phyloP scores from a whole-genome alignment of 179 eudicot species.

The Spergularia azorica region DNA sequence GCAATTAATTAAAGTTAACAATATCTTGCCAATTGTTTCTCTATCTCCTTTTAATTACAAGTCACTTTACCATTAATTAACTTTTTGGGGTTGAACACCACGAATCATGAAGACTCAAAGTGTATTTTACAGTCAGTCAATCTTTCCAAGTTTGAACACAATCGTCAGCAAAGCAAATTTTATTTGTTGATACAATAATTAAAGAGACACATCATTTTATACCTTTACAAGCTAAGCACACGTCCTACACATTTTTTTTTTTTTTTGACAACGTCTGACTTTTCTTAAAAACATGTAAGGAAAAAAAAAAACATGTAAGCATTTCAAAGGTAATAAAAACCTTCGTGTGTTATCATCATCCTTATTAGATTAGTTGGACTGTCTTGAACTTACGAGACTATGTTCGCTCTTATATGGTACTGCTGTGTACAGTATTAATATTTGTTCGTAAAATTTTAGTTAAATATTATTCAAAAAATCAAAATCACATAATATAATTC shows the following conservation, averaged over 20 bases:
- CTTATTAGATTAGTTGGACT: too few relatives aligned
- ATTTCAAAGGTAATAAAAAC: too few relatives aligned
- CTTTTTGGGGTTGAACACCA: not conserved
- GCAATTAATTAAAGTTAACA: not conserved
- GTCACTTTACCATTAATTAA: not conserved
- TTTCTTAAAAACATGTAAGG: not conserved
- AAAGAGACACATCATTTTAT: not conserved
- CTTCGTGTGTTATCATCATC: too few relatives aligned
- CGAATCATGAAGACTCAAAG: slow-evolving; percentile 6
- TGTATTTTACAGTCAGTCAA: not conserved
- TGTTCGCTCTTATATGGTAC: too few relatives aligned
- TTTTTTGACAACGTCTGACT: not conserved
- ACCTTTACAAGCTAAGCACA: not conserved
- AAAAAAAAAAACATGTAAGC: too few relatives aligned
- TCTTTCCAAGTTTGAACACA: not conserved
- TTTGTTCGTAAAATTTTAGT: too few relatives aligned
- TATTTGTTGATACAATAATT: too few relatives aligned
- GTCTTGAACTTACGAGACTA: too few relatives aligned
- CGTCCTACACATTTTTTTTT: not conserved
- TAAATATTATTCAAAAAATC: too few relatives aligned
- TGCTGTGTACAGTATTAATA: too few relatives aligned
- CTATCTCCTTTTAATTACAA: not conserved
- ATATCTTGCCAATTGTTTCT: not conserved
- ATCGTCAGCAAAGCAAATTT: not conserved
- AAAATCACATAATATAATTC: too few relatives aligned